Conservation (phyloP, 2,329 filamentous ascomycete genomes). For the Cladosporium velox region DNA sequence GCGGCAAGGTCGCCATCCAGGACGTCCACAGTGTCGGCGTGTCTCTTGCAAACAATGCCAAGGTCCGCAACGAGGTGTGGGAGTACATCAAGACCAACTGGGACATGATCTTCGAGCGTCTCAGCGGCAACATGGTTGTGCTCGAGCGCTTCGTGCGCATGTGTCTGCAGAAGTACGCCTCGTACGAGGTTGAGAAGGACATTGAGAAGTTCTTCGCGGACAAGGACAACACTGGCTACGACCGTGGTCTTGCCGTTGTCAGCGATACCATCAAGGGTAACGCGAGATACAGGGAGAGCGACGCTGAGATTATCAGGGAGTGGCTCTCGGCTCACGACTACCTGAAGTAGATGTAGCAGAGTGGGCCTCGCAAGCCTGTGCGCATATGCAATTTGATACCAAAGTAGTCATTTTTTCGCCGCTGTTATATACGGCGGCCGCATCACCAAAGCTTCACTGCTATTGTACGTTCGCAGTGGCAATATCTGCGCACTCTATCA, state of each 20-base stretch:
- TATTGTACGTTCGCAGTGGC: background rate
- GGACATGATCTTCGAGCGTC: constrained; percentile 68
- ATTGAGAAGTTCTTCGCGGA: constrained; percentile 81
- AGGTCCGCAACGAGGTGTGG: constrained; percentile 77
- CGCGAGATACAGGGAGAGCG: constrained; percentile 78
- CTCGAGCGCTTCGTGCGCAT: constrained; percentile 85
- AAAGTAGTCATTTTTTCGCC: background rate
- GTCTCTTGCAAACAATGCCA: constrained; percentile 70
- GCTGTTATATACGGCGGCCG: background rate
- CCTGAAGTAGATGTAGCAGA: constrained; percentile 29
- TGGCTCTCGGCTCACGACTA: constrained; percentile 72
- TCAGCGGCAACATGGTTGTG: constrained; percentile 80
- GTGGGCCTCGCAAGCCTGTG: background rate
- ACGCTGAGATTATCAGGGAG: constrained; percentile 70
- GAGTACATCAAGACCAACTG: constrained; percentile 83
- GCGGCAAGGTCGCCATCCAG: constrained; percentile 78
- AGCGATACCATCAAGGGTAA: constrained; percentile 83
- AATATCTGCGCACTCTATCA: background rate
- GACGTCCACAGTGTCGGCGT: constrained; percentile 84
- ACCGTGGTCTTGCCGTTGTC: constrained; percentile 81
- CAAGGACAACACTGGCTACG: constrained; percentile 84
- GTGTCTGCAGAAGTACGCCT: constrained; percentile 76
- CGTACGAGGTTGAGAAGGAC: constrained; percentile 68
- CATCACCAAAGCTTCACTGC: background rate
- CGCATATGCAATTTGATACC: background rate